Base-by-base conservation (phyloP, 2,329 filamentous ascomycete species). In the Rhinocladiella similis region DNA sequence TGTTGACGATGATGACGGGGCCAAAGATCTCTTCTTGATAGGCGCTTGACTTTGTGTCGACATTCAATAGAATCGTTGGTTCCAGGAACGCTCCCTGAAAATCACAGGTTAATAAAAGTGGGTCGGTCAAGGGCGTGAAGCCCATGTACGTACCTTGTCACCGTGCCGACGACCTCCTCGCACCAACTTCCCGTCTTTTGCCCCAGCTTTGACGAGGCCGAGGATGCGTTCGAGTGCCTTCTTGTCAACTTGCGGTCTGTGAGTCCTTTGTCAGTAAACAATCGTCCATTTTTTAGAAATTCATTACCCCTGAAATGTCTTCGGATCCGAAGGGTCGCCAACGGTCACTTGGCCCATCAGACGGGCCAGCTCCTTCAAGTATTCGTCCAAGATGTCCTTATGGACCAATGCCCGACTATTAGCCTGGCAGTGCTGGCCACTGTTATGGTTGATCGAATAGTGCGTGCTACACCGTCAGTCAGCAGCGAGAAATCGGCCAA, bases 191-290 rank as follows among this genome's bases (percentile, higher is more conserved):
- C 80, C 77, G 50, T 81, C 80, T 36, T 81, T 78, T 59, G 74
- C 73, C 63, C 78, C 75, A 54, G 79, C 82, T 48, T 84, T 80
- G 5, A 75, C 74, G 50, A 87, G 77, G 58, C 85, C 78, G 10
- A 73, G 69, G 63, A 79, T 80, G 22, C 78, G 79, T 36, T 85
- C 80, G 65, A 79, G 88, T 68, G 89, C 86, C 77, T 83, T 80
- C 61, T 77, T 70, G 69, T 88, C 89, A 57, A 85, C 83, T 1
- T 88, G 70, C 0, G 86, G 86, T 0, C 85, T 86, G 1, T 85
- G 80, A 54, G 16, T 74, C 72, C 2, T 70, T 74, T 5, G 74
- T 72, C 5, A 80, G 65, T 10, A 66, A 66, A 54, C 68, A 66
- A 74, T 66, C 59, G 22, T 64, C 18, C 10, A 20, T 18, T 22